Evolutionary conservation across 108 stramenopile species (phyloP), one percentile per base, ranked within the genome.

Genomic region (Nannochloropsis gaditana): DNA sequence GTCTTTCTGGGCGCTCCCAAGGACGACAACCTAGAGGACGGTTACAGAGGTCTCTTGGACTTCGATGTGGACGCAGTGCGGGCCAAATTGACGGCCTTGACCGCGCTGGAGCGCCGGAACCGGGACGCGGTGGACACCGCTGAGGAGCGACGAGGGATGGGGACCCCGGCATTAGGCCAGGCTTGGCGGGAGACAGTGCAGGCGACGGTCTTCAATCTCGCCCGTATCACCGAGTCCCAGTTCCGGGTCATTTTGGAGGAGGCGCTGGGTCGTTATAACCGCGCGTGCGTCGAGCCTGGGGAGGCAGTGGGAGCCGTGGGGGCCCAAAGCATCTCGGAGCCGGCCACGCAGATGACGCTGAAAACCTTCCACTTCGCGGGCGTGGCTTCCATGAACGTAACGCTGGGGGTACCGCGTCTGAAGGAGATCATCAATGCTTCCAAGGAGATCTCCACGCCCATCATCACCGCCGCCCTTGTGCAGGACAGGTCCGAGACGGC

Each of bases 361-460:
- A 91, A 91, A 89, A 98, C 97, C 5, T 98, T 99, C 83, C 98
- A 99, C 87, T 99, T 99, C 86, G 96, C 96, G 43, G 98, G 98
- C 41, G 97, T 99, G n/a, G 97, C 97, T 80, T 94, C 94, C 41
- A 99, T 99, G 98, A 98, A 99, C 91, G 98, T 99, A 2, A 99
- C 98, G 3, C 94, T 99, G 41, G 98, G 98, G 44, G 98, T 99
- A 84, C 98, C 98, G 41, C 95, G 98, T 9, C 85, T 99, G 45
- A 97, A 96, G 89, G 98, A 99, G 90, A 99, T 99, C 86, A 99
- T 99, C 89, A 99, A 99, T 87, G 98, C 96, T 17, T 94, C 95
- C 81, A 97, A 98, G 87, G 84, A 80, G 83, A 98, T 99, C 85
- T 96, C 96, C n/a, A 99, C 98, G n/a, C 98, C 98, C 41, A 99